Base-by-base conservation (phyloP, 495 filamentous ascomycete genomes). In the Aspergillus kassunensis region DNA sequence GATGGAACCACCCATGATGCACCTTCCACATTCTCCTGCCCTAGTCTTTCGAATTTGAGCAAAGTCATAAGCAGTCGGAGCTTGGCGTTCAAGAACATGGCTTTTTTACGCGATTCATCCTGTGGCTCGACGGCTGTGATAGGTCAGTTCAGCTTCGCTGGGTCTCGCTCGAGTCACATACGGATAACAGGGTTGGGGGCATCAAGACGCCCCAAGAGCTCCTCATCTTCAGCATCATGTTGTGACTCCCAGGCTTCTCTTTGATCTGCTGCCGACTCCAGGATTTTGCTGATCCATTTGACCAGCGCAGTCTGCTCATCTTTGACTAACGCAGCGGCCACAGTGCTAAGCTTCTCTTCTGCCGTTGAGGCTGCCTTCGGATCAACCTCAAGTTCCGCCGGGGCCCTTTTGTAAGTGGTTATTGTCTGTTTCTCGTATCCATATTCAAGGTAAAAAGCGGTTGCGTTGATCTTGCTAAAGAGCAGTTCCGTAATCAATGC, bases 391-490 rank as follows among this genome's bases (percentile, higher is more conserved):
- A 99, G 73, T 61, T 91, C 86, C 3, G 88, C 80, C 4, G 86
- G 82, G 12, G 88, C 78, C 53, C 80, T 77, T 31, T 80, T 78
- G 9, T 41, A 43, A 12, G 74, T 67, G 8, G 80, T 76, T 20
- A 81, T 61, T 0, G 85, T 83, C 61, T 91, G 89, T 59, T 86
- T 88, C 60, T 96, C 90, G 57, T 90, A 86, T 5, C 95, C 95
- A 62, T 90, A 88, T 62, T 97, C 89, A 3, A 99, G 78, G 62
- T 89, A 97, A 65, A 85, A 87, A 1, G 85, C 78, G 0, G 91
- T 95, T 2, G 80, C 80, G 49, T 83, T 85, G 59, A 90, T 89
- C 68, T 99, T 99, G 64, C 87, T 91, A 65, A 99, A 99, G 11
- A 99, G 75, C 67, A 99, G 68, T 64, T 98, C 95, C 5, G 91